Evolutionary conservation across 2,329 filamentous ascomycete species (phyloP).

Genomic region (Ilyonectria robusta): DNA sequence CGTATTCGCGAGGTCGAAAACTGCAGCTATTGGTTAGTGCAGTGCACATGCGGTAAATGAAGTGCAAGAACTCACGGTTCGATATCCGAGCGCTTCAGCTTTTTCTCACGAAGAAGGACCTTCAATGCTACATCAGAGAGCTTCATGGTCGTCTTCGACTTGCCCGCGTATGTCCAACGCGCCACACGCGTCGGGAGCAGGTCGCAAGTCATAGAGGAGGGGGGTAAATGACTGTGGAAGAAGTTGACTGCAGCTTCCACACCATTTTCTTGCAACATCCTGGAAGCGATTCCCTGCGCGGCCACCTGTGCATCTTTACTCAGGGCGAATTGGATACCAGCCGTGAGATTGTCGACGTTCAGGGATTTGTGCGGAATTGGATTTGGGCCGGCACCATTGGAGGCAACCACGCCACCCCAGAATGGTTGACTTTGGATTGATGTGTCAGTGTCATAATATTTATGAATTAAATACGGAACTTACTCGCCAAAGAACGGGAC

Average conservation of each 20-base stretch:
- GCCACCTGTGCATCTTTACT: slow-evolving; percentile 69
- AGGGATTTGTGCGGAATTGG: slow-evolving; percentile 78
- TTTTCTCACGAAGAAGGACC: no score
- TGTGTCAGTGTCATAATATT: background rate
- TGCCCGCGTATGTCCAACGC: background rate
- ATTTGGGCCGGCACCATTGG: slow-evolving; percentile 77
- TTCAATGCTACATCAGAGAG: no score
- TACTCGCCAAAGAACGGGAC: slow-evolving; percentile 86
- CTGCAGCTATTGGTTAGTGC: background rate
- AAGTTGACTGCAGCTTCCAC: slow-evolving; percentile 72
- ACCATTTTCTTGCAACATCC: slow-evolving; percentile 75
- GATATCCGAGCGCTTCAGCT: no score
- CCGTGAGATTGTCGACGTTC: slow-evolving; percentile 74
- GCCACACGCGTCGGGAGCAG: background rate
- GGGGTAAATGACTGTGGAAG: slow-evolving; percentile 77
- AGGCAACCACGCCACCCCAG: slow-evolving; percentile 82
- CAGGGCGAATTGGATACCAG: slow-evolving; percentile 72
- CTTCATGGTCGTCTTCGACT: no score
- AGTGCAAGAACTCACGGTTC: no score
- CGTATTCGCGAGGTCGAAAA: background rate
- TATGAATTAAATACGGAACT: background rate
- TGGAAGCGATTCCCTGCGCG: slow-evolving; percentile 69
- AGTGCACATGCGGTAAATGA: background rate
- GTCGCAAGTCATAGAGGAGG: slow-evolving; percentile 44
- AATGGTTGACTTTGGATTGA: slow-evolving; percentile 70